Base-by-base conservation (phyloP, 1,284 basidiomycete genomes). In the Cerioporus squamosus region DNA sequence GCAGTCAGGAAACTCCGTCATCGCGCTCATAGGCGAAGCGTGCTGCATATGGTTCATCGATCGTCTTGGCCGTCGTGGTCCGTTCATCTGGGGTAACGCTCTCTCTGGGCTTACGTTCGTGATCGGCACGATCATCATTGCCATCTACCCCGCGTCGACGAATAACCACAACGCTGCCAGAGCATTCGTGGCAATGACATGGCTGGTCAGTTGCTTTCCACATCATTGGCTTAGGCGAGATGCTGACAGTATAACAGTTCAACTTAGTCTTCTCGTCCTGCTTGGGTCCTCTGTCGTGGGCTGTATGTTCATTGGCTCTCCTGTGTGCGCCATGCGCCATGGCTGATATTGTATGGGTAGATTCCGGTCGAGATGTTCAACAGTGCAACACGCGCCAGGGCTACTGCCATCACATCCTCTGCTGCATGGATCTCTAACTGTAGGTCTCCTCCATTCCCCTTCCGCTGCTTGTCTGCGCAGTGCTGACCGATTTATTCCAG, bases 1-100 rank as follows among this genome's bases (percentile, higher is more conserved):
- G 69, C 84, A 87, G 70, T 81, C 79, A 7, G 82, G 86, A 69
- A 86, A 86, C 74, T 82, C 79, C 46, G 74, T 87, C 56, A 81
- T 86, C 56, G 85, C 83, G 4, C 75, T 88, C 36, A 75, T 84
- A 48, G 85, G 83, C 7, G 81, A 87, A 63, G 79, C 75, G 2
- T 75, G 79, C 44, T 86, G 85, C 66, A 74, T 87, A 24, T 68
- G 85, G 44, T 84, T 81, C 75, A 77, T 87, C 45, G 86, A 88
- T 68, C 76, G 75, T 46, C 78, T 81, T 2, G 85, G 85, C 14
- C 74, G 85, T 20, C 74, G 85, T 51, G 64, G 70, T 51, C 84
- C 84, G 1, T 72, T 87, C 60, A 82, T 87, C 55, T 70, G 78
- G 51, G 83, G 82, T 4, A 87, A 87, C 61, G 67, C 81, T 17